Evolutionary conservation across 2,329 filamentous ascomycete species (phyloP).

Genomic region (Penicillium sp.): DNA sequence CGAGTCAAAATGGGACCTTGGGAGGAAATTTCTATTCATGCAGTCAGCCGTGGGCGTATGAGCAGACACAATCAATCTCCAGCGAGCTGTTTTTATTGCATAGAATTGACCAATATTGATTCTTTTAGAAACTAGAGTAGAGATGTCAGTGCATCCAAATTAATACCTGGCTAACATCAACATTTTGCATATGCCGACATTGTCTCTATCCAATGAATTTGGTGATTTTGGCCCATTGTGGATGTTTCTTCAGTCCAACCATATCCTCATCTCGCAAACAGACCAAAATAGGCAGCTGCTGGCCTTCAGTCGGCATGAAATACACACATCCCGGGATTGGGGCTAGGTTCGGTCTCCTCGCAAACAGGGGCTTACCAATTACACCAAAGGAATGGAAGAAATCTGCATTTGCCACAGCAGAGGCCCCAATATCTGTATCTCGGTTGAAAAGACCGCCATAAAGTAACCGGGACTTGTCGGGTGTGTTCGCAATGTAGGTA

Average conservation of each 20-base stretch:
- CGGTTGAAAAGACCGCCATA: conserved; percentile 18
- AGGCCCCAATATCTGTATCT: neutral
- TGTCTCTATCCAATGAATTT: neutral
- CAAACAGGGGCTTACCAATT: neutral
- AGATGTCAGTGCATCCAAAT: neutral
- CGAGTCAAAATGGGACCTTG: too few species aligned
- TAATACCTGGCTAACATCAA: neutral
- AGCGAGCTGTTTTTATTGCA: too few species aligned
- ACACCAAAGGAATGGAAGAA: neutral
- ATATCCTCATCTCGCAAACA: neutral
- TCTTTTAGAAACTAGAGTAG: neutral
- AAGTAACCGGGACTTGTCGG: conserved; percentile 16
- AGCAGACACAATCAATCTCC: too few species aligned
- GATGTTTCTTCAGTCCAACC: neutral
- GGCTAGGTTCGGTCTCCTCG: neutral
- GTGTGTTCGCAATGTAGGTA: conserved; percentile 15
- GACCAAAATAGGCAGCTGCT: neutral
- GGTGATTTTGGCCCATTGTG: neutral
- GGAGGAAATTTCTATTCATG: too few species aligned
- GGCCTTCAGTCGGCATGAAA: neutral
- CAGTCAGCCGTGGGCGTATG: too few species aligned
- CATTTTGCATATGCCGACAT: neutral
- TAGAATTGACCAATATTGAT: neutral
- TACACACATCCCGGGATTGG: neutral
- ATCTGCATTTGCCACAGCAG: neutral